These are phyloP conservation scores for Lactarius akahatsu DNA, from an alignment of 768 basidiomycete species.

Conservation along the genomic window DNA sequence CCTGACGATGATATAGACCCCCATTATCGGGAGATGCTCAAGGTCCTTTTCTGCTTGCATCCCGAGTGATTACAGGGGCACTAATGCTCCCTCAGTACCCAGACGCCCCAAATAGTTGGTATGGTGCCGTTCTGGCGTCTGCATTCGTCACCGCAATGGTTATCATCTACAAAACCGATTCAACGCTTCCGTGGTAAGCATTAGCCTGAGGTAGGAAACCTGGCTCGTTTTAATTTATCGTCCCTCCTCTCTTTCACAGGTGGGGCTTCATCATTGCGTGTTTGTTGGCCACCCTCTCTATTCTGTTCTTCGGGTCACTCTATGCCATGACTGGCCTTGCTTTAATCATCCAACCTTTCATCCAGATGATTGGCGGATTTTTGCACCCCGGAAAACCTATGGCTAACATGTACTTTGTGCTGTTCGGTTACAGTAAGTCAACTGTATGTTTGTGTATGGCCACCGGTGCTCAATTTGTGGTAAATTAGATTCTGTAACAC, in stretches of 20 bases:
- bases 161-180: slow-evolving; percentile 48
- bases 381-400: slow-evolving; percentile 38
- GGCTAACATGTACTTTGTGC: slow-evolving; percentile 43
- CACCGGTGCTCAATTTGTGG: background rate
- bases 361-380: slow-evolving; percentile 46
- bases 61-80: background rate
- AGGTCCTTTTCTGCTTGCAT: slow-evolving; percentile 35
- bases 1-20: slow-evolving; percentile 46
- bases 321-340: slow-evolving; percentile 48
- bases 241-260: slow-evolving; percentile 23
- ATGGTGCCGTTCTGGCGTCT: slow-evolving; percentile 31
- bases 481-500: slow-evolving; percentile 42
- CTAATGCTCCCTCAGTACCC: slow-evolving; percentile 34
- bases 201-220: too few relatives aligned
- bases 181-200: slow-evolving; percentile 48
- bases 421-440: slow-evolving; percentile 47
- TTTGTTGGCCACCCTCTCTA: slow-evolving; percentile 44
- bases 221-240: background rate
- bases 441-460: background rate
- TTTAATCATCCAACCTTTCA: slow-evolving; percentile 50
- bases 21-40: slow-evolving; percentile 51
- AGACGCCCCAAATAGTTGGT: slow-evolving; percentile 39
- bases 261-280: slow-evolving; percentile 49
- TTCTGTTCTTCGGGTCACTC: slow-evolving; percentile 47
- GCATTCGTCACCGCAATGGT: slow-evolving; percentile 41